Evolutionary conservation across 148 eudicot species (phyloP).

Genomic region (Polygonum aviculare): DNA sequence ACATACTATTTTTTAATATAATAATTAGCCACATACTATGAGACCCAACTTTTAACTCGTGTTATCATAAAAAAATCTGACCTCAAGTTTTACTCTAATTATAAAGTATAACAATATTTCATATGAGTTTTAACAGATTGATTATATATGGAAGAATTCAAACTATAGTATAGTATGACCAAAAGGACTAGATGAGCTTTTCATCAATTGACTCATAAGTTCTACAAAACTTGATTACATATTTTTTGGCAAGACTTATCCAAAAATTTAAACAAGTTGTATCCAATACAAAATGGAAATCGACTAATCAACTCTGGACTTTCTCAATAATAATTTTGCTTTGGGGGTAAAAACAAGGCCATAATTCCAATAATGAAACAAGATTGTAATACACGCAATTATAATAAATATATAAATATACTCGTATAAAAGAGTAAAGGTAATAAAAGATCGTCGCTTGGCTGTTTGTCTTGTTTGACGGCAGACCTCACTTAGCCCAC

Average conservation of each 20-base stretch:
- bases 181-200: neutral
- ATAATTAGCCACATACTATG: too few species aligned
- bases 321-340: neutral
- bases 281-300: neutral
- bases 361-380: neutral
- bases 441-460: neutral
- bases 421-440: neutral
- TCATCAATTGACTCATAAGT: neutral
- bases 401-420: neutral
- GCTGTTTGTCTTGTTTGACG: conserved; percentile 3
- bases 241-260: neutral
- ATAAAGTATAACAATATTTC: too few species aligned
- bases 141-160: neutral
- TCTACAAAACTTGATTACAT: neutral
- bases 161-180: neutral
- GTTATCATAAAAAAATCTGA: too few species aligned
- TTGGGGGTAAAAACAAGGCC: neutral
- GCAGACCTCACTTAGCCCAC: neutral
- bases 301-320: neutral
- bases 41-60: too few species aligned
- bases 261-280: neutral
- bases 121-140: too few species aligned
- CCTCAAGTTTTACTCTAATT: too few species aligned
- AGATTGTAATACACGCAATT: too few species aligned
- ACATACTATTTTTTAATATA: too few species aligned